phyloP scores from a whole-genome alignment of 129 eudicot species.

The Flaveria bidentis region DNA sequence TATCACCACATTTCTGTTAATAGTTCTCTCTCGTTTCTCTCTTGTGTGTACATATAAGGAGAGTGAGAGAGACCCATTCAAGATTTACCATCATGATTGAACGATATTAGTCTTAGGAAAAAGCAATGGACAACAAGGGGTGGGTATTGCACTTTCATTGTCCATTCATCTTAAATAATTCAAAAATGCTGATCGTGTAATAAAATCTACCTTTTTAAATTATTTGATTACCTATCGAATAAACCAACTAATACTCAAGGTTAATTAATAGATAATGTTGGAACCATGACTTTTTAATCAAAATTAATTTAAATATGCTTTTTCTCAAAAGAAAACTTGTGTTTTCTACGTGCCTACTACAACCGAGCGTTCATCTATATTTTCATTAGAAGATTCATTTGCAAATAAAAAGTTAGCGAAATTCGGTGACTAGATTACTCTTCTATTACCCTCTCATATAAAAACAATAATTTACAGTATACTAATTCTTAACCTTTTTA shows the following conservation, averaged over 20 bases:
- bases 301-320: neutral
- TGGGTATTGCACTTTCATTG: conserved; percentile 30
- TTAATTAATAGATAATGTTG: neutral
- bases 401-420: too few relatives aligned
- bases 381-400: too few relatives aligned
- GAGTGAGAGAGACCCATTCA: conserved; percentile 2
- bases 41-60: too few relatives aligned
- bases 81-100: conserved; percentile 31
- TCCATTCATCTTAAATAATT: conserved; percentile 27
- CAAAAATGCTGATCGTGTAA: neutral
- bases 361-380: too few relatives aligned
- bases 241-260: neutral
- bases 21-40: too few relatives aligned
- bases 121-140: conserved; percentile 36
- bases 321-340: neutral
- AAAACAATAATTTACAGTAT: too few relatives aligned
- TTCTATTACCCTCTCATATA: too few relatives aligned
- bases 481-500: too few relatives aligned
- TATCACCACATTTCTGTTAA: too few relatives aligned
- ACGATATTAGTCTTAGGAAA: conserved; percentile 28
- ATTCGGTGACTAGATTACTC: too few relatives aligned
- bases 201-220: too few relatives aligned
- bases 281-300: neutral
- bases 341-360: neutral
- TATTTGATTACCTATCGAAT: too few relatives aligned